phyloP scores from a whole-genome alignment of 75 land plant genomes.

The Larix kaempferi region DNA sequence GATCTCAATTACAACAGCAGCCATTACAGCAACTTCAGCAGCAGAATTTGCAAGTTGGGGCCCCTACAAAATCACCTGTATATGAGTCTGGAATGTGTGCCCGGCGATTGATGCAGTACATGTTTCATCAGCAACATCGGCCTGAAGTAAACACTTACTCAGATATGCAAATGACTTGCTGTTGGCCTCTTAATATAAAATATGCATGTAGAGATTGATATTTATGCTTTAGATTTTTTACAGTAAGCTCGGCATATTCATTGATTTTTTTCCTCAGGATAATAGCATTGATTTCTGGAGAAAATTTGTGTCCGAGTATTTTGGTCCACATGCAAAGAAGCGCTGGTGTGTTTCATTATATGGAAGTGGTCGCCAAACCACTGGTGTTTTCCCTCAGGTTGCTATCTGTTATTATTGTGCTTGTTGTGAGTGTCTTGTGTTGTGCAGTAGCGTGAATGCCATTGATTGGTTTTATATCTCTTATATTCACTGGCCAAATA shows the following conservation, averaged over 20 bases:
- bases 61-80: constrained; percentile 41
- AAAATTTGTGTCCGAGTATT: constrained; percentile 89
- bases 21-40: constrained; percentile 25
- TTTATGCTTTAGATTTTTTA: too few relatives aligned
- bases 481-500: too few relatives aligned
- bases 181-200: neutral
- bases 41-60: constrained; percentile 40
- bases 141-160: constrained; percentile 50
- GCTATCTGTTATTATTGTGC: neutral
- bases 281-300: constrained; percentile 96
- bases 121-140: constrained; percentile 84
- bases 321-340: constrained; percentile 92
- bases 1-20: constrained; percentile 33
- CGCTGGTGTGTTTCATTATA: constrained; percentile 98
- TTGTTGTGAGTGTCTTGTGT: neutral
- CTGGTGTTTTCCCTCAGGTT: constrained; percentile 99
- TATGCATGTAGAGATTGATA: too few relatives aligned
- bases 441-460: neutral
- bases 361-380: constrained; percentile 94
- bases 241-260: neutral
- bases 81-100: constrained; percentile 93
- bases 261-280: constrained; percentile 44
- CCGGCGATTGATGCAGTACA: constrained; percentile 75
- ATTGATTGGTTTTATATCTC: neutral
- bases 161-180: neutral